Percentiles rank a stretch among this genome's conserved stretches.
phyloP scores from a whole-genome alignment of 2,329 filamentous ascomycete genomes.

The Diplodia mutila region DNA sequence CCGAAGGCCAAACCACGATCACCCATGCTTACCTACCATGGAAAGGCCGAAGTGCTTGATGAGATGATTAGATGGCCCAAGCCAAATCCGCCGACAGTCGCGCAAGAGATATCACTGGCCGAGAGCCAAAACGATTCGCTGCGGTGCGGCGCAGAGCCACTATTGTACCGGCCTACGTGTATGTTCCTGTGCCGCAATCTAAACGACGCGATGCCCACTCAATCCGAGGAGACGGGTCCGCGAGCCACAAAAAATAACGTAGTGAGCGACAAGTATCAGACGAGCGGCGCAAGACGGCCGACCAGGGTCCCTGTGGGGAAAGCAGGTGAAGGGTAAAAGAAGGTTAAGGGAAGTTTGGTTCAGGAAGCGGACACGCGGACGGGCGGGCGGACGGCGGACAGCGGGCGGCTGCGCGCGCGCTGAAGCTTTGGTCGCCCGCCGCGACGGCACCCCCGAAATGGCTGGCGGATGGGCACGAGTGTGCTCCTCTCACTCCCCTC shows the following conservation, averaged over 20 bases:
- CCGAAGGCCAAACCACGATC: background rate
- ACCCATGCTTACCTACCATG: background rate
- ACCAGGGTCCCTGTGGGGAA: background rate
- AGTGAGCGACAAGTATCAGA: background rate
- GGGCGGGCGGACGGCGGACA: background rate
- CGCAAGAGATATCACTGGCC: background rate
- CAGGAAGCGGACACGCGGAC: background rate
- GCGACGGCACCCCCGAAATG: background rate
- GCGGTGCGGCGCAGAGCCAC: background rate
- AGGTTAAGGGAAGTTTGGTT: background rate
- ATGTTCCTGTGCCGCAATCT: background rate
- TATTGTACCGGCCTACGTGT: background rate
- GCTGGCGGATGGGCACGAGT: background rate
- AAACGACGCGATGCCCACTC: background rate
- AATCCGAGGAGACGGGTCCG: background rate
- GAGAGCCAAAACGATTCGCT: background rate
- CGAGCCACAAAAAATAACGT: background rate
- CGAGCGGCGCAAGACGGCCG: too few relatives aligned
- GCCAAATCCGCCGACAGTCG: background rate
- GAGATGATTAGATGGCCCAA: background rate
- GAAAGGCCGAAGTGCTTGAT: background rate
- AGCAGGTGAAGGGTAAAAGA: background rate
- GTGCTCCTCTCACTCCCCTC: too few relatives aligned
- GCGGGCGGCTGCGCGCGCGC: background rate
- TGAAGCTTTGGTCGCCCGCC: background rate